A percentile compares a stretch with the other conserved stretches of the same genome.
Evolutionary conservation across 2,329 filamentous ascomycete genomes (phyloP).

Genomic region (Aspergillus niger): DNA sequence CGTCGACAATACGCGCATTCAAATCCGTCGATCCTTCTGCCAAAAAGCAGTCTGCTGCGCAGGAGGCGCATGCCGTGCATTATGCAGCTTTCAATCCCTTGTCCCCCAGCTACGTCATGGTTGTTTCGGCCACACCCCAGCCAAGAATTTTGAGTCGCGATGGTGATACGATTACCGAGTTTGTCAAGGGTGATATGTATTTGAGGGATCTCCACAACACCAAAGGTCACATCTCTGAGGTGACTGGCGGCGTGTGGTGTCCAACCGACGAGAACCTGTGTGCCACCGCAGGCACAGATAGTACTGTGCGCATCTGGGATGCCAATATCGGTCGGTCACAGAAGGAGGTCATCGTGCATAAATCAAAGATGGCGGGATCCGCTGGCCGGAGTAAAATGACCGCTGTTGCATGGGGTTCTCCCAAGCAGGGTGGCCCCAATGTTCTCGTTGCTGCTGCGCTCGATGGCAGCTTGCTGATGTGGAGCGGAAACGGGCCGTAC

Average conservation of each 20-base stretch:
- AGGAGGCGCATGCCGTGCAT: constrained; percentile 86
- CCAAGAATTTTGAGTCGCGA: constrained; percentile 87
- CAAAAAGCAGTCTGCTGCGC: constrained; percentile 67
- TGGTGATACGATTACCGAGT: constrained; percentile 81
- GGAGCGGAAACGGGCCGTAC: constrained; percentile 84
- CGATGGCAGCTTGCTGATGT: constrained; percentile 90
- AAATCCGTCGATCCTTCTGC: constrained; percentile 85
- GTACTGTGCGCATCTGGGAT: constrained; percentile 95
- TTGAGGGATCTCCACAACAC: constrained; percentile 96
- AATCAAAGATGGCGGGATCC: constrained; percentile 83
- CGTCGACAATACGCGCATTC: constrained; percentile 90
- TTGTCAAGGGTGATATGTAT: constrained; percentile 98
- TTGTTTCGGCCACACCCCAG: constrained; percentile 84
- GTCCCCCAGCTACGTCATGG: constrained; percentile 77
- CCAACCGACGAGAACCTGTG: constrained; percentile 81
- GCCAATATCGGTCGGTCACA: constrained; percentile 87
- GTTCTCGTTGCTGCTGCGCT: constrained; percentile 79
- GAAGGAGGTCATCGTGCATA: constrained; percentile 93
- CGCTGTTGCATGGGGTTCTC: constrained; percentile 80
- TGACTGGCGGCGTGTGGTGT: constrained; percentile 88
- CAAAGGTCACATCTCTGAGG: constrained; percentile 91
- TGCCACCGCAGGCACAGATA: constrained; percentile 90
- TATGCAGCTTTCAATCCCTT: constrained; percentile 83
- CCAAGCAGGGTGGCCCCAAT: constrained; percentile 74
- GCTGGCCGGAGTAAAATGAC: constrained; percentile 94